Base-by-base conservation (phyloP, 352 stramenopile species). In the Phytophthora hybrid region DNA sequence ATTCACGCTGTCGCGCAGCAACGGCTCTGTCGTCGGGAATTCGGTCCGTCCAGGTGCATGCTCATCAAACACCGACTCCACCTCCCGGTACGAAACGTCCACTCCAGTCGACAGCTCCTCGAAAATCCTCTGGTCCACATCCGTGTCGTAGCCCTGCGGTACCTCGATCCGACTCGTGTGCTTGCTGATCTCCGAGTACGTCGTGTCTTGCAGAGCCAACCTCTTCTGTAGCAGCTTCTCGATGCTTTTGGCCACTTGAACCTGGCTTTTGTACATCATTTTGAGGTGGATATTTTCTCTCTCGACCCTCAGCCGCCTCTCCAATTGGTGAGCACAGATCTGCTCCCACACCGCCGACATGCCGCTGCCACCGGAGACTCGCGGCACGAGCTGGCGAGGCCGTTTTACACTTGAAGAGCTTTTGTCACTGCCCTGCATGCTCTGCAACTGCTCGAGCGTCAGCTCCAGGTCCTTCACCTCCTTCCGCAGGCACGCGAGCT, bases 201-300 rank as follows among this genome's bases (percentile, higher is more conserved):
- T 62, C 66, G 59, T 69, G 19, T 74, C 74, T 37, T 76, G 51
- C 31, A 66, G 59, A 9, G 69, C 53, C 23, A 63, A 49, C 34
- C 71, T 55, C 32, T 79, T 81, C 3, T 74, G 59, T 9, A 81
- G 56, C 39, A 79, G 32, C n/a, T 63, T 78, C 59, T 81, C 66
- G 49, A 81, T 70, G 16, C 56, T 71, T 39, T 73, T 79, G 9
- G 72, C 76, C 18, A 79, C 65, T 34, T 79, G 74, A 46, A 54
- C 55, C 60, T 81, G 73, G 4, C 65, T 74, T 31, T 79, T 69
- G n/a, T 77, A 76, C 67, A 79, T 74, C 47, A 74, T 73, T 62
- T 81, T 83, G n/a, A 83, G 73, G 10, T 74, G 70, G 21, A 78
- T 71, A 63, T 83, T 83, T 32, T 83, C 77, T 14, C 71, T 53